Base-by-base conservation (phyloP, 768 basidiomycete species). In the Psilocybe azurescens region DNA sequence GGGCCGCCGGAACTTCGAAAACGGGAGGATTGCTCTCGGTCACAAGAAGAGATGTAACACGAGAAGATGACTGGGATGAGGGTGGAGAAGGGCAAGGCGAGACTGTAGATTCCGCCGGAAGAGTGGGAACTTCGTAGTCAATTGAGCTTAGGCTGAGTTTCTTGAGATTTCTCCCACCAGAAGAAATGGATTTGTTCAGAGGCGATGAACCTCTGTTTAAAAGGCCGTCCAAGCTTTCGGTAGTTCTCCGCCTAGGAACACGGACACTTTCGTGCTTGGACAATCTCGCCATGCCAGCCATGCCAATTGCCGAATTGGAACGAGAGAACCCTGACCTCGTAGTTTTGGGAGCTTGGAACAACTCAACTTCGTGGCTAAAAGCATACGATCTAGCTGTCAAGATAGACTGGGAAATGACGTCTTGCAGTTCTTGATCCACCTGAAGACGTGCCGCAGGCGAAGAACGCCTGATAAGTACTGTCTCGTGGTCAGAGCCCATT, bases 371-470 rank as follows among this genome's bases (percentile, higher is more conserved):
- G 59, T 83, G 85, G 44, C 81, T 79, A 57, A 79, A 83, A 7
- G 89, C 89, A 56, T 89, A 82, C 51, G 82, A 83, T 47, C 95
- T 85, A 14, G 89, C 90, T 2, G 84, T 81, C 29, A 89, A 74
- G 64, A 91, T 90, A 24, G 81, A 79, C 61, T 89, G 87, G 10
- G 94, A 95, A 67, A 90, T 87, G 60, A 97, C 86, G 69, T 97
- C 95, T 50, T 84, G 81, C 16, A 98, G 77, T 10, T 87, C 88
- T 48, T 89, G 85, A 68, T 97, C 95, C 54, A 94, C 87, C 44
- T 86, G 84, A 30, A 82, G 79, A 51, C 93, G 88, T 36, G 87
- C 86, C 46, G 84, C 76, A 9, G 85, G 77, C 16, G 90, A 87
- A 14, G 87, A 83, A 14, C 93, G 89, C 38, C 87, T 84, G 57